These are phyloP conservation scores for Parsonsia alboflavescens DNA, from an alignment of 257 asterid genomes.

Conservation along the genomic window DNA sequence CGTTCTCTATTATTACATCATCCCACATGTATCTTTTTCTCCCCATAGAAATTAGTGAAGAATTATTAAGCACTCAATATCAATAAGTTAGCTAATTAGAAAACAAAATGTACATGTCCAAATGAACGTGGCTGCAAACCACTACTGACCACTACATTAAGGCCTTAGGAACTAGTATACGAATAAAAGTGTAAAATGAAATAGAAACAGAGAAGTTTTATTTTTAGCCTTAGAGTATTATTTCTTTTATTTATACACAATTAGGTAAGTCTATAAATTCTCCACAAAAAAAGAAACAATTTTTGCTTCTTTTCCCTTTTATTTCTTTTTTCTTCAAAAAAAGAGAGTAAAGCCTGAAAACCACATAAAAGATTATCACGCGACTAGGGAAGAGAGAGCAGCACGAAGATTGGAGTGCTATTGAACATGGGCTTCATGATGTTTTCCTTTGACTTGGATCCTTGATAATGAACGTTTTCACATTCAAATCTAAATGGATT, in stretches of 20 bases:
- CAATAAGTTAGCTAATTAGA: not conserved
- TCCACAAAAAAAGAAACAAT: too few species aligned
- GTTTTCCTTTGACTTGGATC: slow-evolving; percentile 27
- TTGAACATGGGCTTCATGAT: slow-evolving; percentile 32
- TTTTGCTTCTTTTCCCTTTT: too few species aligned
- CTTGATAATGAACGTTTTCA: slow-evolving; percentile 16
- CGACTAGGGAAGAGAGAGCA: not conserved
- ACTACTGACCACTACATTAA: not conserved
- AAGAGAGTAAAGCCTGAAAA: not conserved
- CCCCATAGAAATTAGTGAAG: not conserved
- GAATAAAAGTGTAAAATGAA: too few species aligned
- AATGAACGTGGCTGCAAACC: not conserved
- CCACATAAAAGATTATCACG: not conserved
- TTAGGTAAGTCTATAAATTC: too few species aligned
- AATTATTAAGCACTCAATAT: not conserved
- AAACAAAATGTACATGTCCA: not conserved
- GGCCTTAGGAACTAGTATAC: too few species aligned
- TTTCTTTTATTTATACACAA: too few species aligned
- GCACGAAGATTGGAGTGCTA: not conserved
- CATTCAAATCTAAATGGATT: slow-evolving; percentile 8
- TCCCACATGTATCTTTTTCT: not conserved
- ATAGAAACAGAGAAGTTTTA: too few species aligned
- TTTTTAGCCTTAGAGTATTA: too few species aligned
- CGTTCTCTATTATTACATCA: not conserved
- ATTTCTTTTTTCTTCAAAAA: not conserved